phyloP scores from a whole-genome alignment of 2,329 filamentous ascomycete species.

The Cercospora sp. region DNA sequence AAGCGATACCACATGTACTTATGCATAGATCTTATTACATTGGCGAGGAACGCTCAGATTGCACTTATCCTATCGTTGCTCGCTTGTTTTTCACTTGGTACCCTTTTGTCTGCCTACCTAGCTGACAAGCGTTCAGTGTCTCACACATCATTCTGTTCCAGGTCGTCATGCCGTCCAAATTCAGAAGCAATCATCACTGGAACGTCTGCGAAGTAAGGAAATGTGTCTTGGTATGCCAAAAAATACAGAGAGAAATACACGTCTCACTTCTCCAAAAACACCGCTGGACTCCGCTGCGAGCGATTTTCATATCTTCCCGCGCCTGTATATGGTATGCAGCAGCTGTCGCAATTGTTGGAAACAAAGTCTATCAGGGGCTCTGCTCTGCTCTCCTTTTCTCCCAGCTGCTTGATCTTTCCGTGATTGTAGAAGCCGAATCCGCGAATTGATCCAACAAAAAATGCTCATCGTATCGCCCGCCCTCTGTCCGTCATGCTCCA shows the following conservation, averaged over 20 bases:
- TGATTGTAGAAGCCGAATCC: neutral
- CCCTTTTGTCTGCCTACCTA: too few relatives aligned
- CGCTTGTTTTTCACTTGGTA: too few relatives aligned
- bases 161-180: too few relatives aligned
- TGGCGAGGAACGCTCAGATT: neutral
- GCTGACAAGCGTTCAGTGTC: too few relatives aligned
- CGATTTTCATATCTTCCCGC: neutral
- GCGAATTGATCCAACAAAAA: neutral
- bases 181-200: neutral
- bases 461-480: neutral
- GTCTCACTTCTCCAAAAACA: neutral
- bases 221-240: neutral
- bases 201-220: neutral
- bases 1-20: slow-evolving; percentile 1
- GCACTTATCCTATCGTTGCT: too few relatives aligned
- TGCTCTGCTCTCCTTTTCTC: neutral
- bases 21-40: neutral
- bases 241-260: neutral
- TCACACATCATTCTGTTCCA: too few relatives aligned
- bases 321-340: neutral
- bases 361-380: neutral
- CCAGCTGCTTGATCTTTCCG: neutral
- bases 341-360: neutral
- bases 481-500: neutral
- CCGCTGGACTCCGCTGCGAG: neutral